Conservation (phyloP, 2,329 filamentous ascomycete species). For the Colletotrichum agaves region DNA sequence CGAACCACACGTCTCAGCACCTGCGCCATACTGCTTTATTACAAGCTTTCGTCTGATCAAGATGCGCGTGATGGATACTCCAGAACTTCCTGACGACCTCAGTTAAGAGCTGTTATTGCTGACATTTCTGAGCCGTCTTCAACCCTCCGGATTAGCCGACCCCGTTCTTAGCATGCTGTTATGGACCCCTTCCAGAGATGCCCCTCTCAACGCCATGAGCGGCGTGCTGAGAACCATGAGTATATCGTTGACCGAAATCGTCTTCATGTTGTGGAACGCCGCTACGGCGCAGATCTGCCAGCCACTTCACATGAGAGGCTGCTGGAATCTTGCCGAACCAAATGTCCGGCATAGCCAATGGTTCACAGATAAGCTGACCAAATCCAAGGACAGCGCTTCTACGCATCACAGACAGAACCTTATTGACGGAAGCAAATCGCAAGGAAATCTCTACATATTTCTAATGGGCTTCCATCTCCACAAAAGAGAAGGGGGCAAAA, state of each 20-base stretch:
- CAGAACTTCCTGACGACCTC: not conserved
- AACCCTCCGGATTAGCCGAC: not conserved
- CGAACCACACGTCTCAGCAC: slow-evolving; percentile 3
- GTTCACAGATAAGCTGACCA: not conserved
- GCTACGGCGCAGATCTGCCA: not conserved
- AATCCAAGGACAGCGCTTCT: accelerated
- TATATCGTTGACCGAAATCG: not conserved
- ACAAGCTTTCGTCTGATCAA: not conserved
- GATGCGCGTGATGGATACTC: not conserved
- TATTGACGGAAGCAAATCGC: no score
- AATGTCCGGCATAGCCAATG: not conserved
- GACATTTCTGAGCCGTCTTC: not conserved
- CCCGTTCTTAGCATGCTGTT: not conserved
- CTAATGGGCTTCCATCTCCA: no score
- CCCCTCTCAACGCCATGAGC: not conserved
- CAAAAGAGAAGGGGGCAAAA: no score
- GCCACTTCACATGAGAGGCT: no score
- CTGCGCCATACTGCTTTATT: slow-evolving; percentile 12
- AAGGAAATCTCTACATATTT: no score
- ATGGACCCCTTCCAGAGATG: not conserved
- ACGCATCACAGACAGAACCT: no score
- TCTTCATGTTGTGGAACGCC: not conserved
- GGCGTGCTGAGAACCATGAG: not conserved
- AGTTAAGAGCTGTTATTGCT: no score
- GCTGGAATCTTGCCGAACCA: no score